phyloP scores from a whole-genome alignment of 352 stramenopile genomes.

The Phytophthora palmivora region DNA sequence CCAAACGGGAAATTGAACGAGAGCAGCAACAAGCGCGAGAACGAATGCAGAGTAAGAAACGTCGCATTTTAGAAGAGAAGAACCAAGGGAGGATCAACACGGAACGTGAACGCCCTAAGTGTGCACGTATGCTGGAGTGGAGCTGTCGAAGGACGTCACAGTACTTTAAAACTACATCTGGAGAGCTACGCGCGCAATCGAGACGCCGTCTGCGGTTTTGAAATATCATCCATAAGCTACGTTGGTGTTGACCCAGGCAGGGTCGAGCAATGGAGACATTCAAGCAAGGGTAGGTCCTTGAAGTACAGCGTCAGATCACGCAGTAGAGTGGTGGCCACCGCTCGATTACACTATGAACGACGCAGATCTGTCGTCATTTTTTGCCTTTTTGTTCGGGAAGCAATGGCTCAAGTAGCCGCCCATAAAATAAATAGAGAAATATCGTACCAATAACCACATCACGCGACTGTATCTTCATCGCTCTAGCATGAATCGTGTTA shows the following conservation, averaged over 20 bases:
- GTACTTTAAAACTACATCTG: constrained; percentile 14
- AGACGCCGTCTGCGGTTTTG: constrained; percentile 52
- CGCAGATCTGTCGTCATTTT: constrained; percentile 18
- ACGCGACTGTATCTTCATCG: background rate
- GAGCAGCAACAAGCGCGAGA: constrained; percentile 41
- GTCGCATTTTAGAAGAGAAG: constrained; percentile 16
- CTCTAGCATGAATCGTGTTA: too few relatives aligned
- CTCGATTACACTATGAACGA: constrained; percentile 21
- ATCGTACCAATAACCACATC: constrained; percentile 24
- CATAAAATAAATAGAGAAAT: constrained; percentile 41
- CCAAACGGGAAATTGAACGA: constrained; percentile 58
- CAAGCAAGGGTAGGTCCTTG: too few relatives aligned
- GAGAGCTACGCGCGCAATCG: constrained; percentile 30
- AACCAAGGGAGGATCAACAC: background rate
- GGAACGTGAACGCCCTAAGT: constrained; percentile 18
- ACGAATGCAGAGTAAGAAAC: constrained; percentile 27
- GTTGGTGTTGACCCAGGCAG: background rate
- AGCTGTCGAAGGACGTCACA: constrained; percentile 21
- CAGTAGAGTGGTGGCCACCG: background rate
- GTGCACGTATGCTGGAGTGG: constrained; percentile 33
- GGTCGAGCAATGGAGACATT: background rate
- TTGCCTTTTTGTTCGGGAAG: constrained; percentile 17
- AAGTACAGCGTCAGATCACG: background rate
- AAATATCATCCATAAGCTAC: constrained; percentile 1
- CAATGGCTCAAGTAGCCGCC: constrained; percentile 1